Evolutionary conservation across 441 rosid species (phyloP).

Genomic region (Corymbia calophylla): DNA sequence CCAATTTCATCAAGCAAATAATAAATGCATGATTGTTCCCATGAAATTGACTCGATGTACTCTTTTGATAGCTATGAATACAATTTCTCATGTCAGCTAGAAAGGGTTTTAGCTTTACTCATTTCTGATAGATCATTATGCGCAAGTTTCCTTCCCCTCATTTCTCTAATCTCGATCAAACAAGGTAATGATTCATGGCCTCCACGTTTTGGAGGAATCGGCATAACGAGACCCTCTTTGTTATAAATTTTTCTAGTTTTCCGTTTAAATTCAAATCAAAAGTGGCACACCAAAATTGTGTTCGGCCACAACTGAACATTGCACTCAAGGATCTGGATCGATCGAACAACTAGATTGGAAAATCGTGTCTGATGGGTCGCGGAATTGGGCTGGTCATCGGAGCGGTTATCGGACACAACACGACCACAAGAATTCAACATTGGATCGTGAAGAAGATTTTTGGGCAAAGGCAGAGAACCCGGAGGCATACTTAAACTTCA

Average conservation of each 20-base stretch:
- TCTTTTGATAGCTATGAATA: neutral
- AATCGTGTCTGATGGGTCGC: neutral
- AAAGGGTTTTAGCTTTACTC: neutral
- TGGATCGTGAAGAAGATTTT: neutral
- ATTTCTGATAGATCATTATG: neutral
- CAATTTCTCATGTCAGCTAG: neutral
- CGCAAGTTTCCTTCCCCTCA: neutral
- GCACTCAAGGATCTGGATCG: neutral
- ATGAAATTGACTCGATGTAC: neutral
- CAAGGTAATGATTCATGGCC: neutral
- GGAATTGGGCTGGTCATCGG: neutral
- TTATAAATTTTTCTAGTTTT: neutral
- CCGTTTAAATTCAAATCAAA: neutral
- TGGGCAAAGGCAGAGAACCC: neutral
- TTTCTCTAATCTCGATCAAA: neutral
- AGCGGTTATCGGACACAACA: neutral
- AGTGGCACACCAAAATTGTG: neutral
- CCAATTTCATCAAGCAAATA: neutral
- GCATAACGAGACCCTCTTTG: neutral
- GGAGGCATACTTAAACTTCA: neutral
- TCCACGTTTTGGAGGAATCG: neutral
- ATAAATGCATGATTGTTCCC: rapidly evolving
- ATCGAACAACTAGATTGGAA: neutral
- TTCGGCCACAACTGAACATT: neutral
- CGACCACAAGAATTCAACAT: neutral